Base-by-base conservation (phyloP, 371 early-diverging fungal genomes). In the Funneliformis caledonium region DNA sequence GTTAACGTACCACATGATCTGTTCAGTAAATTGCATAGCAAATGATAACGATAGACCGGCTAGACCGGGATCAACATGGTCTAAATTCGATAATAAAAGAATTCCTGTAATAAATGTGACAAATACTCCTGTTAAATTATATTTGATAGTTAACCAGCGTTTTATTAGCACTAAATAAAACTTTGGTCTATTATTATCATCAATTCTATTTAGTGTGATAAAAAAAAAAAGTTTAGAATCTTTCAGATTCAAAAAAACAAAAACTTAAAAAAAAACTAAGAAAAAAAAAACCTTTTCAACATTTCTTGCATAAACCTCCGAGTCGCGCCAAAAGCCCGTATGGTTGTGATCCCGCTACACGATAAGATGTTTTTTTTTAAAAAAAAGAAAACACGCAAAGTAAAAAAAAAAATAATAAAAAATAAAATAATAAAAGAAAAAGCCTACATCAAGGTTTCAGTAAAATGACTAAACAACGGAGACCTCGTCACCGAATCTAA, bases 151-250 rank as follows among this genome's bases (percentile, higher is more conserved):
- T 19, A 97, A 87, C 97, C 97, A 97, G 62, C 96, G 93, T 87
- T 96, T 96, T 59, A 93, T 91, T 95, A 96, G 95, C 84, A 93
- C 85, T 81, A 90, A 91, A 67, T 93, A 91, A 87, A 92, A 96
- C 7, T 96, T 92, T 22, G 96, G 93, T n/a, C 96, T 88, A 83
- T 94, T 93, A 84, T 95, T 91, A 45, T 83, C 85, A 80, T 94
- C 93, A 64, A 94, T 87, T 47, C 56, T 56, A 56, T 56, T 52
- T 56, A 56, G 19, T 19, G n/a, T n/a, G 42, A 73, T 83, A 82
- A 83, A 42, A 83, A 83, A 78, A 37, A 61, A 61, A 22, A 11
- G 19, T 61, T 10, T 6, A 43, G 8, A 4, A 16, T 42, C 12
- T 7, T 84, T 76, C 45, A 33, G 7, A 70, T 45, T 47, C 11